Evolutionary conservation across 805 yeast species (phyloP), one percentile per base, ranked within the genome.

Genomic region (Nakazawaea populi): DNA sequence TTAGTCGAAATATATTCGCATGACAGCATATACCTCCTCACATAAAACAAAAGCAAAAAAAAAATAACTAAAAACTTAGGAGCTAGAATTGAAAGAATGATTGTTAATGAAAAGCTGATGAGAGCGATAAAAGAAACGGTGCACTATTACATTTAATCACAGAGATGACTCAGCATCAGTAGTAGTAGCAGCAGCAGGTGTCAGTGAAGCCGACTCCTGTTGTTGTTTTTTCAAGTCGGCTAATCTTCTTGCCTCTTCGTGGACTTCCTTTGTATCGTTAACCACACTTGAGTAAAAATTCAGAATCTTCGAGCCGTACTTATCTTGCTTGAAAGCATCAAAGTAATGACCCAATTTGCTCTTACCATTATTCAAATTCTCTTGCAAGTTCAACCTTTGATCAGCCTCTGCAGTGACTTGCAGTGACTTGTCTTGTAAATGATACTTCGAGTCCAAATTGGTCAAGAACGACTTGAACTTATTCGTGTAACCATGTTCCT

Each of bases 171-270:
- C 35, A 9, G 35, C 8, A 32, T 32, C 35, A 32, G 11, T 32
- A 11, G 35, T 11, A 32, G 35, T 9, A 32, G 8, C 35, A 32
- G 35, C 35, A 32, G 35, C 35, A 32, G 35, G 14, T 29, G n/a
- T 40, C 43, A 24, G 36, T 3, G 36, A 34, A 9, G 9, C 36
- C 36, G 36, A 10, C 12, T 9, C 12, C 18, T 2, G 40, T 24
- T 64, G 55, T 32, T 61, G 60, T 59, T 72, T 73, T 65, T 83
- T 79, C 60, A 84, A 60, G 37, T 77, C 84, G 24, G 86, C 86
- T 61, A 87, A 73, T 59, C 92, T 74, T 56, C 74, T 73, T 27
- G 95, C 95, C 67, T 87, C 92, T 49, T 72, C 75, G 64, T 87
- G 91, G 46, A 87, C 87, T 51, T 81, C 82, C 48, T 69, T 68